Conservation (phyloP, 768 basidiomycete species). For the Lentinula sp. region DNA sequence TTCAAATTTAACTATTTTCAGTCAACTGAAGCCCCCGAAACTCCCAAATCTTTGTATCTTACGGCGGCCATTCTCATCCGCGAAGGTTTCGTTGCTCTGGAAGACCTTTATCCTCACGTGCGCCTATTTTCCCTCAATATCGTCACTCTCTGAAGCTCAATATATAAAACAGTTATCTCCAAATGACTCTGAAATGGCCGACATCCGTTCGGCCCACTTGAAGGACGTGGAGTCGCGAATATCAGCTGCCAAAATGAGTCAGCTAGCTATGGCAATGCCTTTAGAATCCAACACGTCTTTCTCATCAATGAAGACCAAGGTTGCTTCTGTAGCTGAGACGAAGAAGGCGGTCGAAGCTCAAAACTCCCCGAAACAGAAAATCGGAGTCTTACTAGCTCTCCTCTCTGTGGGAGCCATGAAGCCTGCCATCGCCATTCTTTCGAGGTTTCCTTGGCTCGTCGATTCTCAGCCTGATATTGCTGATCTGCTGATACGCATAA, state of each 20-base stretch:
- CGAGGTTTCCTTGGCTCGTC: slow-evolving; percentile 80
- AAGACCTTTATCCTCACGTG: slow-evolving; percentile 93
- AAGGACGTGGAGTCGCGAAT: slow-evolving; percentile 59
- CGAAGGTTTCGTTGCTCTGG: slow-evolving; percentile 79
- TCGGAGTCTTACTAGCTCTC: slow-evolving; percentile 71
- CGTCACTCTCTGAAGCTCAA: neutral
- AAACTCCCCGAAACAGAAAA: slow-evolving; percentile 66
- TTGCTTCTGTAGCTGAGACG: slow-evolving; percentile 29
- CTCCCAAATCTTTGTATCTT: slow-evolving; percentile 70
- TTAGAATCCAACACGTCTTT: slow-evolving; percentile 42
- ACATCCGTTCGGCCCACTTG: slow-evolving; percentile 58
- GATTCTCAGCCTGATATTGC: slow-evolving; percentile 79
- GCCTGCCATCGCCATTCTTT: slow-evolving; percentile 71
- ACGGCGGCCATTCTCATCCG: slow-evolving; percentile 84
- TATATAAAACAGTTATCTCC: slow-evolving; percentile 54
- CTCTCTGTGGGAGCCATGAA: slow-evolving; percentile 81
- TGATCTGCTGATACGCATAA: slow-evolving; percentile 75
- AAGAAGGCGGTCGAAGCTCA: slow-evolving; percentile 24
- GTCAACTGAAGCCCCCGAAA: slow-evolving; percentile 52
- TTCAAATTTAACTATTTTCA: slow-evolving; percentile 95
- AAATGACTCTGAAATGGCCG: slow-evolving; percentile 69
- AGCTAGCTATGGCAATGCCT: slow-evolving; percentile 82
- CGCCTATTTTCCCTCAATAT: slow-evolving; percentile 20
- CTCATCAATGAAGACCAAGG: slow-evolving; percentile 28
- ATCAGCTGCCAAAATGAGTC: slow-evolving; percentile 62